Percentiles rank a stretch among this genome's conserved stretches.
Conservation (phyloP, 208 protist species). For the Crithidia expoeki region DNA sequence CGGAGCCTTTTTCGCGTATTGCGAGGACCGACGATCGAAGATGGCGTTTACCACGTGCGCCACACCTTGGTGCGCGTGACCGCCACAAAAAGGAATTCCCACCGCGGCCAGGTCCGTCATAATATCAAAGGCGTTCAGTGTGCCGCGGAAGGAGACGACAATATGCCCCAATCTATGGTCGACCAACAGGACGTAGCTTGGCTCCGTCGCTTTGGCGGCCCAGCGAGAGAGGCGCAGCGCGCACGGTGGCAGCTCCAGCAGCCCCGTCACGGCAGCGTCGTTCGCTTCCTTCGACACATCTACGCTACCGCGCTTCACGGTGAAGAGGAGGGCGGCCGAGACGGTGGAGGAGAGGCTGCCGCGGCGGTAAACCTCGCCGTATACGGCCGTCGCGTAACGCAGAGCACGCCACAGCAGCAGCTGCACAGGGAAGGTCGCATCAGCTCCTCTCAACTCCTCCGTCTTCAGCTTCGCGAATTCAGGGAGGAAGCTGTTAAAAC, state of each 20-base stretch:
- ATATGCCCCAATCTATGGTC: slow-evolving; percentile 53
- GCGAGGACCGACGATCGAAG: slow-evolving; percentile 50
- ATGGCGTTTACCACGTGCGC: slow-evolving; percentile 47
- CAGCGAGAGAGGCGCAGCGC: slow-evolving; percentile 54
- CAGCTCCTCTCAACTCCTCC: background rate
- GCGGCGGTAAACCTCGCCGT: slow-evolving; percentile 57
- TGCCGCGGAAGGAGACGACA: slow-evolving; percentile 70
- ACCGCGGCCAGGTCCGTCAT: slow-evolving; percentile 63
- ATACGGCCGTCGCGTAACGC: slow-evolving; percentile 68
- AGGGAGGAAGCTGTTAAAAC: slow-evolving; percentile 2
- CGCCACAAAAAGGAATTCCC: slow-evolving; percentile 51
- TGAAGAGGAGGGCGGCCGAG: slow-evolving; percentile 41
- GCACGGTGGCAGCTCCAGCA: slow-evolving; percentile 50
- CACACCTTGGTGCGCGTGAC: slow-evolving; percentile 57
- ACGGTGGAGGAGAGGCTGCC: slow-evolving; percentile 48
- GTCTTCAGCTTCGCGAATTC: background rate
- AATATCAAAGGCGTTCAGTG: slow-evolving; percentile 58
- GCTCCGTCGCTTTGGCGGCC: slow-evolving; percentile 41
- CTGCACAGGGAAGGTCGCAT: slow-evolving; percentile 38
- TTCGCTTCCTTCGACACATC: slow-evolving; percentile 40
- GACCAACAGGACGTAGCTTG: slow-evolving; percentile 60
- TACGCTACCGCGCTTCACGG: slow-evolving; percentile 30
- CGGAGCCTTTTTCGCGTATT: background rate
- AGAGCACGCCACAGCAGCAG: slow-evolving; percentile 47
- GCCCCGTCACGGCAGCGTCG: slow-evolving; percentile 49